These are phyloP conservation scores for Xerocomellus dryophilus DNA, from an alignment of 768 basidiomycete genomes.

Conservation along the genomic window DNA sequence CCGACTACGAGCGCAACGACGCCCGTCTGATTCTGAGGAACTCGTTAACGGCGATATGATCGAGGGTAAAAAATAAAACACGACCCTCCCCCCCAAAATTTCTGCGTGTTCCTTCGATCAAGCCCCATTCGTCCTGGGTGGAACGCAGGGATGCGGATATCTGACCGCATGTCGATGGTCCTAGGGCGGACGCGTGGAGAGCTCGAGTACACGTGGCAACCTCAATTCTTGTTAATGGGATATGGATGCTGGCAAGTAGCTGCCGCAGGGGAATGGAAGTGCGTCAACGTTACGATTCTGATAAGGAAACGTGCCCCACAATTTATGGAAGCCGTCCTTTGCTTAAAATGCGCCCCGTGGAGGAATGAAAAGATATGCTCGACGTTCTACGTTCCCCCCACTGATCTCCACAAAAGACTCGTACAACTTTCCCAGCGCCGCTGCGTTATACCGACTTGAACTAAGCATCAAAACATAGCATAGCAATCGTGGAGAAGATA, in stretches of 20 bases:
- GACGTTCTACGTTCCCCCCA: neutral
- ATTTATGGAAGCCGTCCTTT: neutral
- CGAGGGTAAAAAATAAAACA: neutral
- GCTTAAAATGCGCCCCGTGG: neutral
- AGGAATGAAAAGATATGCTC: neutral
- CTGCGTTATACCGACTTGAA: neutral
- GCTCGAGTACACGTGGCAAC: neutral
- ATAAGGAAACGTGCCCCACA: conserved; percentile 2
- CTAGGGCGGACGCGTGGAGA: neutral
- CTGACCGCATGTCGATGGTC: neutral
- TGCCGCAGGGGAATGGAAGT: too few relatives aligned
- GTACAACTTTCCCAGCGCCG: neutral
- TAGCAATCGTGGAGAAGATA: conserved; percentile 6
- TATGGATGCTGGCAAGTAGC: too few relatives aligned
- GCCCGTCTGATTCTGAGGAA: neutral
- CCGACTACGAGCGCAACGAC: neutral
- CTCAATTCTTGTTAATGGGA: neutral
- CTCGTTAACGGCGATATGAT: neutral
- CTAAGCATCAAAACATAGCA: conserved; percentile 12
- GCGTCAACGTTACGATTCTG: too few relatives aligned
- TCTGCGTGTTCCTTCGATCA: neutral
- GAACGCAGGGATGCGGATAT: neutral
- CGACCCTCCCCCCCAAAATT: neutral
- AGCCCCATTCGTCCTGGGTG: neutral
- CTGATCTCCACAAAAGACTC: neutral